phyloP scores from a whole-genome alignment of 345 rosid species.

The Melaleuca alternifolia region DNA sequence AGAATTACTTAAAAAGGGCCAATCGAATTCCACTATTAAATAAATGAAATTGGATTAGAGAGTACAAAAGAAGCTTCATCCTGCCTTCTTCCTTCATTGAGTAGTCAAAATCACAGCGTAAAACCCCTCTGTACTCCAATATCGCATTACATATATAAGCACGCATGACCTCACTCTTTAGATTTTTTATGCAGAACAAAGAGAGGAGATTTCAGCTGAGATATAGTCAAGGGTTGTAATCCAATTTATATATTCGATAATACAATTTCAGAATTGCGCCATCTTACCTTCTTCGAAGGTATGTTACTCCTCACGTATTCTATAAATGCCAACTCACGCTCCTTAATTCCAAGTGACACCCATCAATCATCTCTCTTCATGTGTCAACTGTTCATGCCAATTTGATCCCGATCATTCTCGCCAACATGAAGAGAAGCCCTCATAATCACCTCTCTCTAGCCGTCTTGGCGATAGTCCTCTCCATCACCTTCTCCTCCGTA shows the following conservation, averaged over 20 bases:
- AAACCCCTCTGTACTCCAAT: constrained; percentile 21
- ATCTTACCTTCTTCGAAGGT: background rate
- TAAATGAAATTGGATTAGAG: background rate
- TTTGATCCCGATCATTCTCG: background rate
- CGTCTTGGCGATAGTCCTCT: background rate
- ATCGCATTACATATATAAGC: background rate
- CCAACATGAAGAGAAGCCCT: constrained; percentile 12
- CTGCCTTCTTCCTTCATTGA: background rate
- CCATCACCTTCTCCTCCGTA: constrained; percentile 2
- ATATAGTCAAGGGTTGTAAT: constrained; percentile 8
- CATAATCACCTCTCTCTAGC: background rate
- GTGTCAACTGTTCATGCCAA: background rate
- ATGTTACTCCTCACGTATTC: background rate
- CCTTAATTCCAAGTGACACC: background rate
- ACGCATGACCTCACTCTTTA: background rate
- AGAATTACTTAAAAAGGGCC: background rate
- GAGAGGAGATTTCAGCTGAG: background rate
- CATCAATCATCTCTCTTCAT: background rate
- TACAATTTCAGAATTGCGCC: background rate
- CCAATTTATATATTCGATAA: background rate
- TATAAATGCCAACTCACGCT: background rate
- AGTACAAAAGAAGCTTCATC: background rate
- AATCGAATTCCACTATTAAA: background rate
- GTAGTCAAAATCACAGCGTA: constrained; percentile 11
- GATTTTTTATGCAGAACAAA: background rate